Conservation (phyloP, 2,329 filamentous ascomycete genomes). For the Cercospora berteroae region DNA sequence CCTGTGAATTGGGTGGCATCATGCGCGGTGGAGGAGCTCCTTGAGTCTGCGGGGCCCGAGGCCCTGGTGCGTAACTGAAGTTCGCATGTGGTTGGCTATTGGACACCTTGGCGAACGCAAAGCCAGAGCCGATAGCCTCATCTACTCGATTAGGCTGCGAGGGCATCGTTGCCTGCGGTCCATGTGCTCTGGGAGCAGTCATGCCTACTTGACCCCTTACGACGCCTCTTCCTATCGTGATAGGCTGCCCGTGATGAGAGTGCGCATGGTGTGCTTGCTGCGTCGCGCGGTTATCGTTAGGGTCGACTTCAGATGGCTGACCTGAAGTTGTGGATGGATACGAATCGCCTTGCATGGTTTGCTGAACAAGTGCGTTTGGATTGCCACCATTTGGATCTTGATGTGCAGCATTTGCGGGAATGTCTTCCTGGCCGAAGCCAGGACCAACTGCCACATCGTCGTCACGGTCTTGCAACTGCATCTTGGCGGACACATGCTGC, state of each 20-base stretch:
- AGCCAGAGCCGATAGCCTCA: not conserved
- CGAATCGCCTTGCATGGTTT: slow-evolving; percentile 16
- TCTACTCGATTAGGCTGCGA: not conserved
- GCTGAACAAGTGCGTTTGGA: not conserved
- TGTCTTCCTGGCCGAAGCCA: too few relatives aligned
- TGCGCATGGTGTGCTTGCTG: not conserved
- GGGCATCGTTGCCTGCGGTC: not conserved
- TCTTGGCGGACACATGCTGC: not conserved
- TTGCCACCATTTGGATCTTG: not conserved
- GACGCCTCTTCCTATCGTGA: not conserved
- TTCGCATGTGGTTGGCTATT: not conserved
- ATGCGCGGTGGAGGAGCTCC: not conserved
- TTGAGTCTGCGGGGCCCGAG: not conserved
- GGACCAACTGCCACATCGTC: too few relatives aligned
- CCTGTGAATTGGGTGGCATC: not conserved
- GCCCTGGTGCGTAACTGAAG: not conserved
- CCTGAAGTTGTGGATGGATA: slow-evolving; percentile 24
- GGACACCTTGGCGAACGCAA: not conserved
- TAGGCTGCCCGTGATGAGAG: not conserved
- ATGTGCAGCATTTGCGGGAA: not conserved
- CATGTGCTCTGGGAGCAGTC: not conserved
- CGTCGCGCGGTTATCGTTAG: not conserved
- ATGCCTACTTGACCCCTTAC: not conserved
- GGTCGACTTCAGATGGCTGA: slow-evolving; percentile 14
- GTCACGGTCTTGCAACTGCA: not conserved